Percentiles rank a stretch among this genome's conserved stretches.
phyloP scores from a whole-genome alignment of 164 flowering plant species.

The Litsea cubeba region DNA sequence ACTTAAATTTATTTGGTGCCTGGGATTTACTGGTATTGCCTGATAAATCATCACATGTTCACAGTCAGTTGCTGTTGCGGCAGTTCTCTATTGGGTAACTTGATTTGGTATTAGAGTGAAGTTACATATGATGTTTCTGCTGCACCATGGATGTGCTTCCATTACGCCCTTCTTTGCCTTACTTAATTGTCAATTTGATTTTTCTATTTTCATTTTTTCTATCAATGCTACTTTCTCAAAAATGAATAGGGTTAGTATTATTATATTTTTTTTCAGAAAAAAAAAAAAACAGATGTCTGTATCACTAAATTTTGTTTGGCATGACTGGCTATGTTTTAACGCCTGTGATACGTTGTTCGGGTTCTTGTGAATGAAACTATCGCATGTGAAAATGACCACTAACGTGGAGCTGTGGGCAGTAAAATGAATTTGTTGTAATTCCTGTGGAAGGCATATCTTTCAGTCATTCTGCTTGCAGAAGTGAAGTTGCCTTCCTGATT shows the following conservation, averaged over 20 bases:
- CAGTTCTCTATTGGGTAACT: not conserved
- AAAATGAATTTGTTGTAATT: not conserved
- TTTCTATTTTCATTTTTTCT: not conserved
- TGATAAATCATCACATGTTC: not conserved
- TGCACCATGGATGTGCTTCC: not conserved
- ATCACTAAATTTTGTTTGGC: not conserved
- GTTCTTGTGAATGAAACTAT: not conserved
- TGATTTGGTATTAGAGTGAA: not conserved
- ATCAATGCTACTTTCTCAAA: not conserved
- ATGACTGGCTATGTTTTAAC: not conserved
- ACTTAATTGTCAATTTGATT: not conserved
- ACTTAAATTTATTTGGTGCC: not conserved
- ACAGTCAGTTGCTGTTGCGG: not conserved
- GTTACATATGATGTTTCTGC: not conserved
- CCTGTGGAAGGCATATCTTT: conserved; percentile 1
- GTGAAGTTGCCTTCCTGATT: conserved; percentile 1
- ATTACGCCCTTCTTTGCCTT: not conserved
- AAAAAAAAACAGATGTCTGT: not conserved
- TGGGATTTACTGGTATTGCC: not conserved
- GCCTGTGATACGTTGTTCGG: not conserved
- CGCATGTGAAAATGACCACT: not conserved
- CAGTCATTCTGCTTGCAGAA: conserved; percentile 1
- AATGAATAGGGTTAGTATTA: not conserved
- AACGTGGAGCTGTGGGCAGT: not conserved
- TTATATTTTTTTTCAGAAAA: not conserved